phyloP scores from a whole-genome alignment of 805 yeast genomes.

The Gaillardinia entomophila region DNA sequence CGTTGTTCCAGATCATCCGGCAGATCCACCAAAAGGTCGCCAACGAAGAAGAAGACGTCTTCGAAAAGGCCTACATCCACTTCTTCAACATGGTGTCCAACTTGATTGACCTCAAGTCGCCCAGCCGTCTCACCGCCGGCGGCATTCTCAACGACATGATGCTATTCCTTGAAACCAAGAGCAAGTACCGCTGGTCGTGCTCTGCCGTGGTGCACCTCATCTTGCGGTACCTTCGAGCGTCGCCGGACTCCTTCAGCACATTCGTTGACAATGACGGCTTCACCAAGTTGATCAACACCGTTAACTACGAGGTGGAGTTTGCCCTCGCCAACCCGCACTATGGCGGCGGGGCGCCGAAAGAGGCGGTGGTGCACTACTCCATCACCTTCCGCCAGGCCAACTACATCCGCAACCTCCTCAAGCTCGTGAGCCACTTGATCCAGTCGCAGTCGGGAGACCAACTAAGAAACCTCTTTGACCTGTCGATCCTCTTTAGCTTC shows the following conservation, averaged over 20 bases:
- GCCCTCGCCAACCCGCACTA: conserved; percentile 54
- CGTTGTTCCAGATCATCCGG: conserved; percentile 66
- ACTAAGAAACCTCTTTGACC: conserved; percentile 79
- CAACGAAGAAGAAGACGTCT: conserved; percentile 28
- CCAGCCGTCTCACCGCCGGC: conserved; percentile 59
- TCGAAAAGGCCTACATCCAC: conserved; percentile 42
- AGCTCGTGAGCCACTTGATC: conserved; percentile 57
- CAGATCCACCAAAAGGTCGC: conserved; percentile 49
- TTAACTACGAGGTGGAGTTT: conserved; percentile 59
- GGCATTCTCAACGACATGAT: conserved; percentile 67
- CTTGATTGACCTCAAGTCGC: conserved; percentile 51
- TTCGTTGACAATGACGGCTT: conserved; percentile 70
- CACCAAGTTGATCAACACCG: conserved; percentile 48
- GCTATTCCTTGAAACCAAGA: conserved; percentile 50
- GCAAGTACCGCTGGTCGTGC: conserved; percentile 49
- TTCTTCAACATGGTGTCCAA: conserved; percentile 60
- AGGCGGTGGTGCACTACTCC: conserved; percentile 43
- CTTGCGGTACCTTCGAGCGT: conserved; percentile 38
- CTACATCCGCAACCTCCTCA: conserved; percentile 44
- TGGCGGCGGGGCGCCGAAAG: conserved; percentile 54
- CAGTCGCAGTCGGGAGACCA: conserved; percentile 78
- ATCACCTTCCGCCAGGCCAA: conserved; percentile 58
- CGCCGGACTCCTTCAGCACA: conserved; percentile 49
- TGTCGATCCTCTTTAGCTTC: conserved; percentile 62
- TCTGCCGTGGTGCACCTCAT: conserved; percentile 61